Base-by-base conservation (phyloP, 768 basidiomycete species). In the Tremella mesenterica region DNA sequence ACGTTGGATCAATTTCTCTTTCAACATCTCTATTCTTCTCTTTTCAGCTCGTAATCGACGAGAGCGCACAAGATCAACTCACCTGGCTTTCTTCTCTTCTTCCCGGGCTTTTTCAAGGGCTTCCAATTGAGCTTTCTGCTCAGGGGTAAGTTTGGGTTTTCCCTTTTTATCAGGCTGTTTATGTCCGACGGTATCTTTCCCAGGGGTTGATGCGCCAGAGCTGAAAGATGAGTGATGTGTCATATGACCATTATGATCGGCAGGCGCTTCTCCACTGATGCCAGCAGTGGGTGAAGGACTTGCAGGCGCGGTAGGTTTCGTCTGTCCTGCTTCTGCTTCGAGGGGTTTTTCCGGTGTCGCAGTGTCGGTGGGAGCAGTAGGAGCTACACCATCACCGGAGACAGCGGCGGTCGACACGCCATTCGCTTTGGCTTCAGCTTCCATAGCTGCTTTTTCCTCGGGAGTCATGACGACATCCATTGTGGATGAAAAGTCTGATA, bases 401-500 rank as follows among this genome's bases (percentile, higher is more conserved):
- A 65, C 59, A 18, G 68, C 53, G 18, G 72, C 64, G 6, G 70
- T 60, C 23, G 56, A 34, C 0, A 73, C 59, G 4, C 18, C 44
- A 3, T 20, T 38, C 21, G 41, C 49, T 12, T 34, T 33, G 70
- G 83, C 78, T 56, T 84, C 83, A 54, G 80, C 82, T 74, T 89
- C 87, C 58, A 89, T 79, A 59, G 88, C 90, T 10, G 84, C 84
- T 73, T 85, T 85, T 67, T 95, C 93, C 65, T 96, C 95, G 5
- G 92, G 90, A 0, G 85, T 81, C 82, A 90, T 86, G 77, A 90
- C 85, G 4, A 86, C 72, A 50, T 75, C 74, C 74, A 74, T 72
- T 10, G 72, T 85, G 29, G 84, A 81, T 13, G 90, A 86, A 23
- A 86, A 82, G 29, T 81, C 81, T n/a, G 21, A 86, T 83, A 85